phyloP scores from a whole-genome alignment of 306 rosid genomes.

The Vigna mungo region DNA sequence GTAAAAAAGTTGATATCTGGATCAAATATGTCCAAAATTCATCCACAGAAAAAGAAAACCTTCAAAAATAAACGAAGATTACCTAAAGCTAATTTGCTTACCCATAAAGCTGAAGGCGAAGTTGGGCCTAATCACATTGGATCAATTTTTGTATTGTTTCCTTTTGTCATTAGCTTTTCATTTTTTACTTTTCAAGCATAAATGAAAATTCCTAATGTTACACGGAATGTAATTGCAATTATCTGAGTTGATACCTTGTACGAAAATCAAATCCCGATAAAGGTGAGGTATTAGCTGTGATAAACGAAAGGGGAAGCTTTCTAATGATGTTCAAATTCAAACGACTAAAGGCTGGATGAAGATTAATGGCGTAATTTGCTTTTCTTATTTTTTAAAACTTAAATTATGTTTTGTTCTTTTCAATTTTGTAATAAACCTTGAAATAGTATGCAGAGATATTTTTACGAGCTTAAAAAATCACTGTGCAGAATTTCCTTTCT shows the following conservation, averaged over 20 bases:
- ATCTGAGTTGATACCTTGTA: background rate
- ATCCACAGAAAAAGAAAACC: background rate
- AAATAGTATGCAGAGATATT: background rate
- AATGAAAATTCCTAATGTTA: background rate
- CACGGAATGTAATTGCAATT: background rate
- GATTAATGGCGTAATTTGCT: background rate
- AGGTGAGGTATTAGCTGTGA: too few species aligned
- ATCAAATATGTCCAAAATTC: background rate
- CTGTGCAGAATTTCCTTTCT: background rate
- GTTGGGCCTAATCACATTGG: background rate
- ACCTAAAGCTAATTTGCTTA: background rate
- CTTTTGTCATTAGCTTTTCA: background rate
- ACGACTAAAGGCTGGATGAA: background rate
- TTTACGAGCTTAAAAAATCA: background rate
- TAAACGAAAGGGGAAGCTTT: background rate
- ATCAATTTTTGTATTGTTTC: background rate
- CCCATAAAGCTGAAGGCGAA: background rate
- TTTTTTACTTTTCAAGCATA: background rate
- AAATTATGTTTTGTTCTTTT: background rate
- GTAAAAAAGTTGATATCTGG: too few species aligned
- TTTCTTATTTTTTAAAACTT: background rate
- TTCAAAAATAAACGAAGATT: background rate
- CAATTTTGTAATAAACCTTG: background rate
- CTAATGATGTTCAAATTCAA: conserved; percentile 5
- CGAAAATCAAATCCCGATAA: conserved; percentile 38